Percentiles rank a stretch among this genome's conserved stretches.
phyloP scores from a whole-genome alignment of 352 stramenopile genomes.

The Pythium aristosporum region DNA sequence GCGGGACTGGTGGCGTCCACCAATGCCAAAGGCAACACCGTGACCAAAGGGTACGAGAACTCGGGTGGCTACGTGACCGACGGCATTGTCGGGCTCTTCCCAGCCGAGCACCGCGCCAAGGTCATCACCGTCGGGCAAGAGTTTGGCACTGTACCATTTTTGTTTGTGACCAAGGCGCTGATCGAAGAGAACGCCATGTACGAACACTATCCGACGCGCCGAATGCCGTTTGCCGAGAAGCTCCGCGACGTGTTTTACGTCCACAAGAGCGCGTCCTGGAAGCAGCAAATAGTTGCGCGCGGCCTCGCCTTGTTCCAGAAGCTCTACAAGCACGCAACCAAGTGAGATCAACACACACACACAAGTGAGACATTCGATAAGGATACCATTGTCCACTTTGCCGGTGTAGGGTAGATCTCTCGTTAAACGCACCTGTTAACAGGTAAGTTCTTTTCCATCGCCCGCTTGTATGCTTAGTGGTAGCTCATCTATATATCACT shows the following conservation, averaged over 20 bases:
- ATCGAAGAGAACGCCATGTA: slow-evolving; percentile 69
- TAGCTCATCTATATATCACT: too few species aligned
- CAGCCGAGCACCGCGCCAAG: slow-evolving; percentile 13
- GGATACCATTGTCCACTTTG: not conserved
- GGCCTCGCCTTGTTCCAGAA: slow-evolving; percentile 52
- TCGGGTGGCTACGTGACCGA: slow-evolving; percentile 44
- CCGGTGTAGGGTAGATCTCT: too few species aligned
- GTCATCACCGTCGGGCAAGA: slow-evolving; percentile 55
- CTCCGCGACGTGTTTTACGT: slow-evolving; percentile 82
- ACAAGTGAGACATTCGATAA: too few species aligned
- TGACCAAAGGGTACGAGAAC: slow-evolving; percentile 58
- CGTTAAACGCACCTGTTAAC: not conserved
- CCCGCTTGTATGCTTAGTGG: not conserved
- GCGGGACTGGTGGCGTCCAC: slow-evolving; percentile 29
- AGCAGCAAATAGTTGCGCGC: slow-evolving; percentile 52
- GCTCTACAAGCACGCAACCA: slow-evolving; percentile 26
- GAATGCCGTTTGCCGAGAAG: slow-evolving; percentile 58
- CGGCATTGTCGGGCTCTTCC: slow-evolving; percentile 40
- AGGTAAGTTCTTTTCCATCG: not conserved
- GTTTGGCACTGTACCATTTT: slow-evolving; percentile 66
- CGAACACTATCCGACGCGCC: slow-evolving; percentile 39
- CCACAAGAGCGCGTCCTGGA: slow-evolving; percentile 67
- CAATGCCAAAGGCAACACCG: slow-evolving; percentile 27
- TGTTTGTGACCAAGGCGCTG: slow-evolving; percentile 63
- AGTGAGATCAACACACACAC: not conserved